A percentile compares a stretch with the other conserved stretches of the same genome.
Conservation (phyloP, 108 stramenopile genomes). For the Nitzschia putrida region DNA sequence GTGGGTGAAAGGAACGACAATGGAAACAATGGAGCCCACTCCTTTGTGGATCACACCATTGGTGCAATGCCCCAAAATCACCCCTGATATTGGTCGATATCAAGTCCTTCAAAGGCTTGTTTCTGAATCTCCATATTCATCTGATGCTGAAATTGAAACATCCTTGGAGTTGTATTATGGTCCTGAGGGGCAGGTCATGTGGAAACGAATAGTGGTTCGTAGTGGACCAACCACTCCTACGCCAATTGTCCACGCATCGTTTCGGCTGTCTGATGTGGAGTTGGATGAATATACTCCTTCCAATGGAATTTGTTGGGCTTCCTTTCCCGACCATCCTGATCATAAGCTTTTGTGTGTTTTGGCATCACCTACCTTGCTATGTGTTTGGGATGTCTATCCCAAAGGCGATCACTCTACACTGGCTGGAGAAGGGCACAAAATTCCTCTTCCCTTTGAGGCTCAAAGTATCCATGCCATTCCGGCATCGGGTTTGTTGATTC, state of each 20-base stretch:
- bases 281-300: neutral
- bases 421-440: conserved; percentile 63
- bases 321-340: conserved; percentile 47
- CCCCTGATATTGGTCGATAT: conserved; percentile 22
- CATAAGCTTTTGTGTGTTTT: conserved; percentile 71
- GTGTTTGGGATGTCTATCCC: conserved; percentile 69
- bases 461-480: conserved; percentile 48
- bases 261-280: conserved; percentile 16
- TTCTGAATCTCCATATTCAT: conserved; percentile 15
- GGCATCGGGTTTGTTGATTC: conserved; percentile 51
- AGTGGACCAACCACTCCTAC: conserved; percentile 32
- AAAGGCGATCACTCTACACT: neutral
- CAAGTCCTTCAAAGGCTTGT: conserved; percentile 29
- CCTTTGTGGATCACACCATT: conserved; percentile 22
- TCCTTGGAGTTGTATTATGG: conserved; percentile 30
- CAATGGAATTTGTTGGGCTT: conserved; percentile 66
- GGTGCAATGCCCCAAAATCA: neutral
- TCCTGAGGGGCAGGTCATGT: conserved; percentile 13
- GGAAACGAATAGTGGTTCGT: conserved; percentile 38
- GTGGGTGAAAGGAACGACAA: too few species aligned
- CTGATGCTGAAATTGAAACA: conserved; percentile 42
- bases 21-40: conserved; percentile 1
- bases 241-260: conserved; percentile 40
- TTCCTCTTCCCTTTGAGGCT: conserved; percentile 74
- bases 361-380: conserved; percentile 51